These are phyloP conservation scores for Hirschioporus abietinus DNA, from an alignment of 768 basidiomycete genomes.

Conservation along the genomic window DNA sequence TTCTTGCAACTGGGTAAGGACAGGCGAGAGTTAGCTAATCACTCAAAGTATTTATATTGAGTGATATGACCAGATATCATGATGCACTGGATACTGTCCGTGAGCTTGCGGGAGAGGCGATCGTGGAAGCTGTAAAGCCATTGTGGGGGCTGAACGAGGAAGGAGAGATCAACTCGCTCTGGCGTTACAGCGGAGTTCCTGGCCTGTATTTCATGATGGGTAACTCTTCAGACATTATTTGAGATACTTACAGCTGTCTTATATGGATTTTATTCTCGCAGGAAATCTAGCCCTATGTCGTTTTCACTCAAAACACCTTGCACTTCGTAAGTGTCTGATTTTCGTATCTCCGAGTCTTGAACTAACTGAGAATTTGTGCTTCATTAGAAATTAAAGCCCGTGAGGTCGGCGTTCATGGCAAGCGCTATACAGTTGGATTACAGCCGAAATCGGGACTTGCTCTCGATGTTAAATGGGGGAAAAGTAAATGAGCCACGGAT, in stretches of 20 bases:
- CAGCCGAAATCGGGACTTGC: not conserved
- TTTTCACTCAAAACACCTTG: constrained; percentile 64
- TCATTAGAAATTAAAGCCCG: not conserved
- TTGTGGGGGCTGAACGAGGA: constrained; percentile 64
- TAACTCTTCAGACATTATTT: constrained; percentile 16
- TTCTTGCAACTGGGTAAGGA: constrained; percentile 54
- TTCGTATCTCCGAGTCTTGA: not conserved
- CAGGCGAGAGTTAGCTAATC: not conserved
- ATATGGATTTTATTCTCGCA: constrained; percentile 13
- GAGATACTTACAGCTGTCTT: not conserved
- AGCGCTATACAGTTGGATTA: not conserved
- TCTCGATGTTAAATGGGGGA: not conserved
- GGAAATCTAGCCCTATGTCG: constrained; percentile 57
- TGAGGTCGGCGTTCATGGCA: not conserved
- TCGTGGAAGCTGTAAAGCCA: constrained; percentile 40
- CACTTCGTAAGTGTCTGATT: constrained; percentile 45
- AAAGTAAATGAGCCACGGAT: not conserved
- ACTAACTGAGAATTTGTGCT: not conserved
- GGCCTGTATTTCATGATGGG: constrained; percentile 60
- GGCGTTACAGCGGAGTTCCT: constrained; percentile 45
- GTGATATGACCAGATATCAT: constrained; percentile 32
- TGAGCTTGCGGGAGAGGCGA: constrained; percentile 41
- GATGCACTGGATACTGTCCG: constrained; percentile 35
- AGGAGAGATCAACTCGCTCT: constrained; percentile 51
- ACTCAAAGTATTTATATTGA: not conserved